These are phyloP conservation scores for Cicer pinnatifidum DNA, from an alignment of 306 rosid species.

Conservation along the genomic window DNA sequence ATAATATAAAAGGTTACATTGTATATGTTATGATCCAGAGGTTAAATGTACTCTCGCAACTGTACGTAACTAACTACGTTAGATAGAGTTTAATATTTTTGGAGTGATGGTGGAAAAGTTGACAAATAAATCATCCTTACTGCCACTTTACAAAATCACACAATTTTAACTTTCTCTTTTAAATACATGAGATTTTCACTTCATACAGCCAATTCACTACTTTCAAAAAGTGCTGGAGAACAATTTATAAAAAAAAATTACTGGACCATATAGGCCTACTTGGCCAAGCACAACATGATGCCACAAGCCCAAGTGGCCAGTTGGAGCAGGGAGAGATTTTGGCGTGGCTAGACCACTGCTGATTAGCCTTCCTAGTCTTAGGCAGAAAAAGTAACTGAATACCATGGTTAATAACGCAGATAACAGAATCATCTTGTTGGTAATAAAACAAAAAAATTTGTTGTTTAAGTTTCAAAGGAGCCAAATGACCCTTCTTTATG, in stretches of 20 bases:
- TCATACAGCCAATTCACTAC: neutral
- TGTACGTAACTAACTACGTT: neutral
- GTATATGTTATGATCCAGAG: neutral
- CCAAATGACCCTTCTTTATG: neutral
- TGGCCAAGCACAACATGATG: neutral
- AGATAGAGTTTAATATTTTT: neutral
- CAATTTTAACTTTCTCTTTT: neutral
- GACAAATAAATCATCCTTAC: conserved; percentile 1
- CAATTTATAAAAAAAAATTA: neutral
- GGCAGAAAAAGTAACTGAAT: neutral
- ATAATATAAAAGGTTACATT: neutral
- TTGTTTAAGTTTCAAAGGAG: neutral
- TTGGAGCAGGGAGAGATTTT: too few relatives aligned
- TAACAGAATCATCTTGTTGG: conserved; percentile 1
- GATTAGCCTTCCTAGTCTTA: neutral
- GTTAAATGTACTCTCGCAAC: neutral
- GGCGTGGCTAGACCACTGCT: too few relatives aligned
- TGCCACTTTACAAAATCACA: neutral
- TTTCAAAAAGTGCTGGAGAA: neutral
- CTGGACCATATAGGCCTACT: neutral
- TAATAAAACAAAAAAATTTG: neutral
- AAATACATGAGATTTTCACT: neutral
- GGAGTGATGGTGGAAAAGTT: neutral
- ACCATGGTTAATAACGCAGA: neutral
- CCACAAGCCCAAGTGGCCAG: neutral